phyloP scores from a whole-genome alignment of 148 eudicot genomes.

The Fagopyrum esculentum region DNA sequence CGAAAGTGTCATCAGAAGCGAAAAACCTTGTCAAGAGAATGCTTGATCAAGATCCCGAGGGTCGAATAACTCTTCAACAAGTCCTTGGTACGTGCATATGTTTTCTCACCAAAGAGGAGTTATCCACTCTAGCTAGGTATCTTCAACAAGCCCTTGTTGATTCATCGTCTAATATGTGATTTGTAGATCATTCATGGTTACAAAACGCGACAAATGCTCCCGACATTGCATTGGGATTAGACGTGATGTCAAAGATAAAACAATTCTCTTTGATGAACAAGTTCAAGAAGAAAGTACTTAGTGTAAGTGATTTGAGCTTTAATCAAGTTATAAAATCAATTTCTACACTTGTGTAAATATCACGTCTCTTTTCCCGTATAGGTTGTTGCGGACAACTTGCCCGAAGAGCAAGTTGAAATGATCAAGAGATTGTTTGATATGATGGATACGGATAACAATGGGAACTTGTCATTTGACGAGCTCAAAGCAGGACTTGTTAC shows the following conservation, averaged over 20 bases:
- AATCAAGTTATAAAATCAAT: too few relatives aligned
- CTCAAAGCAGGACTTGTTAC: slow-evolving; percentile 59
- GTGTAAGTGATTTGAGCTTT: slow-evolving; percentile 16
- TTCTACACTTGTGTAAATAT: too few relatives aligned
- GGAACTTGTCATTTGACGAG: slow-evolving; percentile 59
- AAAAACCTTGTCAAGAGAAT: slow-evolving; percentile 54
- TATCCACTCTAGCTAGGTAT: too few relatives aligned
- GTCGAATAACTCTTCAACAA: slow-evolving; percentile 46
- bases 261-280: slow-evolving; percentile 44
- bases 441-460: slow-evolving; percentile 82
- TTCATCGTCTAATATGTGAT: neutral
- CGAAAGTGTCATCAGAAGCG: slow-evolving; percentile 49
- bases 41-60: slow-evolving; percentile 48
- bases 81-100: slow-evolving; percentile 28
- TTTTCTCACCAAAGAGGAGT: too few relatives aligned
- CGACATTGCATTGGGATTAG: slow-evolving; percentile 36
- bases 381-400: slow-evolving; percentile 77
- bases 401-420: slow-evolving; percentile 48
- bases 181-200: slow-evolving; percentile 40
- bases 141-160: too few relatives aligned
- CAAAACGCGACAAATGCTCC: slow-evolving; percentile 37
- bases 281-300: slow-evolving; percentile 36
- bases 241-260: slow-evolving; percentile 38
- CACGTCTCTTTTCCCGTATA: neutral
- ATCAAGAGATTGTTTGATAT: slow-evolving; percentile 46